These are phyloP conservation scores for Tricholoma flavovirens DNA, from an alignment of 768 basidiomycete species.

Conservation along the genomic window DNA sequence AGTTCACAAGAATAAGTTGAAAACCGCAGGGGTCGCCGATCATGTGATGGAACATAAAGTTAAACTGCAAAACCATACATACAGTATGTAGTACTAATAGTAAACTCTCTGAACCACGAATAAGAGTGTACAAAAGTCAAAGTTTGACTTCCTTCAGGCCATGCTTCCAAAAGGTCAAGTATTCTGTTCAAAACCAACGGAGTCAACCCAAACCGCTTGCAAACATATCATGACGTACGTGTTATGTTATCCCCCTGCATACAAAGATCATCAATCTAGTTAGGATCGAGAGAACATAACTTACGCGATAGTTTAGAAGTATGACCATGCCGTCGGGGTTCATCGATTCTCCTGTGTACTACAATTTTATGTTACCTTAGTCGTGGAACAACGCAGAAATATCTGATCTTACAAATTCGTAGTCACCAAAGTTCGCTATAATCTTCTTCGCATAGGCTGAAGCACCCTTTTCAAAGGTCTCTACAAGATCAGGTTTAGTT, in stretches of 20 bases:
- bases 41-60: slow-evolving; percentile 1
- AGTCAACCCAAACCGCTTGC: background rate
- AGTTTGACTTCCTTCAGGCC: slow-evolving; percentile 80
- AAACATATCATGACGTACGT: slow-evolving; percentile 43
- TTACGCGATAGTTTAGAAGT: slow-evolving; percentile 87
- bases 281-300: slow-evolving; percentile 15
- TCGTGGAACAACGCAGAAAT: background rate
- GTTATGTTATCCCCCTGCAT: slow-evolving; percentile 71
- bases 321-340: slow-evolving; percentile 91
- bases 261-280: slow-evolving; percentile 8
- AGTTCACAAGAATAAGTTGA: no score
- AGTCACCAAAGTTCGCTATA: slow-evolving; percentile 86
- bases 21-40: no score
- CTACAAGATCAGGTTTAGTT: slow-evolving; percentile 53
- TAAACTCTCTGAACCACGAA: background rate
- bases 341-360: slow-evolving; percentile 74
- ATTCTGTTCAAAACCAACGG: slow-evolving; percentile 31
- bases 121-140: slow-evolving; percentile 30
- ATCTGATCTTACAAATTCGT: slow-evolving; percentile 70
- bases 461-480: slow-evolving; percentile 80
- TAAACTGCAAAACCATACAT: no score
- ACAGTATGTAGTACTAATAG: no score
- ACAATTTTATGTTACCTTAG: background rate
- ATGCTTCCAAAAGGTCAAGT: slow-evolving; percentile 95
- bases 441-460: slow-evolving; percentile 80